phyloP scores from a whole-genome alignment of 768 basidiomycete species.

The Termitomyces eurrhizus region DNA sequence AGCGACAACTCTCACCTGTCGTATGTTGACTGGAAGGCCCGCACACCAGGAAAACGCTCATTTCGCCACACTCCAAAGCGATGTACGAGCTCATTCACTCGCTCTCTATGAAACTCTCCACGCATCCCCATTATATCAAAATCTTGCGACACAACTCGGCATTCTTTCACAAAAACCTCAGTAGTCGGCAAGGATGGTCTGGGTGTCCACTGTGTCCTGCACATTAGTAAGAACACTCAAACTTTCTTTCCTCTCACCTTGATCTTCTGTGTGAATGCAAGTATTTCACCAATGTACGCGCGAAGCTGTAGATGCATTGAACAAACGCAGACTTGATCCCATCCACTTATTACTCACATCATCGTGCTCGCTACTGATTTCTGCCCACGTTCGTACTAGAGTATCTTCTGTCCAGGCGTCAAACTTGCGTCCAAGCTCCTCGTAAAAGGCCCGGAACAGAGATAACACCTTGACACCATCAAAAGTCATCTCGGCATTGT shows the following conservation, averaged over 20 bases:
- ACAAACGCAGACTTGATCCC: background rate
- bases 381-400: constrained; percentile 63
- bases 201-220: constrained; percentile 52
- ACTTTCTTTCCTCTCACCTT: constrained; percentile 41
- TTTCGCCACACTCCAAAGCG: constrained; percentile 68
- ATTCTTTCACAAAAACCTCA: constrained; percentile 66
- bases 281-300: constrained; percentile 68
- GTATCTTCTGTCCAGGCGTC: constrained; percentile 70
- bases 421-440: constrained; percentile 79
- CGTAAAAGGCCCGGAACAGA: constrained; percentile 66
- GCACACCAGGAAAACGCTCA: constrained; percentile 67
- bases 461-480: constrained; percentile 69
- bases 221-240: constrained; percentile 3
- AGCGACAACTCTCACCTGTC: constrained; percentile 50
- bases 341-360: constrained; percentile 42
- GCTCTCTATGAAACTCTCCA: constrained; percentile 53
- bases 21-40: constrained; percentile 83
- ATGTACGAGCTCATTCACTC: constrained; percentile 57
- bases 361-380: constrained; percentile 74
- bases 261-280: constrained; percentile 70
- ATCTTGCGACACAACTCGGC: constrained; percentile 47
- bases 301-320: constrained; percentile 47
- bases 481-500: constrained; percentile 78
- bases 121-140: constrained; percentile 76
- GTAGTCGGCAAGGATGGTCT: constrained; percentile 56